Evolutionary conservation across 306 rosid species (phyloP), one percentile per base, ranked within the genome.

Genomic region (Begonia peltatifolia): DNA sequence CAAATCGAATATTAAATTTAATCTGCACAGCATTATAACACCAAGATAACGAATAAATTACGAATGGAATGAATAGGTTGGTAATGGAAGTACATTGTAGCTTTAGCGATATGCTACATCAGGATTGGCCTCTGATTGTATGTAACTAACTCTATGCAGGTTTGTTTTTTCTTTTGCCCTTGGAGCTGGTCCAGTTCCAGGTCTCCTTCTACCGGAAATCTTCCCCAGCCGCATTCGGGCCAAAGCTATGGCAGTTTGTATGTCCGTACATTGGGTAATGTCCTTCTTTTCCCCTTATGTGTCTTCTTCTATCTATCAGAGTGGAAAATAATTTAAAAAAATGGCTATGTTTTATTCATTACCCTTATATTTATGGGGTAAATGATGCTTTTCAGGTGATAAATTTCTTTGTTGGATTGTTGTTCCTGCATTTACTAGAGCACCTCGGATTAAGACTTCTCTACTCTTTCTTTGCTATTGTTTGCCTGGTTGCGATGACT

Each of bases 111-210:
- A 20, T 20, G 3, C 23, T 20, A 20, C 23, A 20, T 20, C 23
- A 20, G 23, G 23, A 20, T 42, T 42, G 46, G 46, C 46, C 48
- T 55, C 47, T 42, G 20, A 42, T 18, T 11, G 44, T 9, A 10
- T 42, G 53, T 23, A 30, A 55, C 18, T 23, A 30, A 55, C 18
- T 56, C 16, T 58, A 49, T 73, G 77, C 95, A 90, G 97, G 79
- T 90, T 80, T 57, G 97, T 90, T 70, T 73, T 90, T 0, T 76
- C 89, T 51, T 90, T 90, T 74, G 85, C 97, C 55, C 84, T 85
- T 0, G 97, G 97, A 63, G 97, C 97, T 61, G 97, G 97, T 63
- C 97, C 97, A 53, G 97, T 90, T 69, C 95, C 97, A 5, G 83
- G 94, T 65, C 86, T 90, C 52, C 97, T 90, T 7, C 77, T 85